Conservation (phyloP, 805 yeast species). For the Ogataea methanolica region DNA sequence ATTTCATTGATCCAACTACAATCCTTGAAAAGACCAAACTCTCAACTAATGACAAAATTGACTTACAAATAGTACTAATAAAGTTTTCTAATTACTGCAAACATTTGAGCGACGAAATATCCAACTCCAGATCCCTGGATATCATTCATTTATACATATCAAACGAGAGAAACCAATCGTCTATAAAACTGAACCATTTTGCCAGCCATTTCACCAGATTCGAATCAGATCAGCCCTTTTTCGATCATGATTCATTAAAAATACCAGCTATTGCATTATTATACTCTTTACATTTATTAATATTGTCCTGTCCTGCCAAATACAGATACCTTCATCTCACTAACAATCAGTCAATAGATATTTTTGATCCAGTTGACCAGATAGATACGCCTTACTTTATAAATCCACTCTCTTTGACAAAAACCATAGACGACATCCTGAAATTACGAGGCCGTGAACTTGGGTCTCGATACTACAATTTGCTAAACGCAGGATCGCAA, state of each 20-base stretch:
- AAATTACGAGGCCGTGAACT: no score
- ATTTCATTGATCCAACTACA: slow-evolving; percentile 2
- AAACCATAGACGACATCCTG: no score
- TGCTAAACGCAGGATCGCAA: slow-evolving; percentile 12
- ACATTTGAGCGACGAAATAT: no score
- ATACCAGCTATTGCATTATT: slow-evolving; percentile 2
- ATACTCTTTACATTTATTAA: slow-evolving; percentile 19
- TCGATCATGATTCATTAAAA: background rate
- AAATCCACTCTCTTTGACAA: slow-evolving; percentile 21
- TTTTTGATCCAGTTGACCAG: slow-evolving; percentile 18
- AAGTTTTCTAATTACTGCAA: no score
- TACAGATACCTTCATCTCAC: slow-evolving; percentile 14
- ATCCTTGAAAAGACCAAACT: background rate
- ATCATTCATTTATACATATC: no score
- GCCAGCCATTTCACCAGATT: no score
- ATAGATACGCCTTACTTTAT: slow-evolving; percentile 14
- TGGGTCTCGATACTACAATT: slow-evolving; percentile 7
- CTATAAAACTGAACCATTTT: no score
- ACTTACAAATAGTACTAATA: no score
- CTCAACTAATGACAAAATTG: no score
- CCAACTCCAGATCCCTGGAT: no score
- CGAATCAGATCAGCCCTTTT: background rate
- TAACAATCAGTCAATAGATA: slow-evolving; percentile 13
- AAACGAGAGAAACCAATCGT: no score
- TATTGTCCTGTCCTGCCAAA: slow-evolving; percentile 23